Evolutionary conservation across 2,329 filamentous ascomycete species (phyloP).

Genomic region (Paecilomyces sp.): DNA sequence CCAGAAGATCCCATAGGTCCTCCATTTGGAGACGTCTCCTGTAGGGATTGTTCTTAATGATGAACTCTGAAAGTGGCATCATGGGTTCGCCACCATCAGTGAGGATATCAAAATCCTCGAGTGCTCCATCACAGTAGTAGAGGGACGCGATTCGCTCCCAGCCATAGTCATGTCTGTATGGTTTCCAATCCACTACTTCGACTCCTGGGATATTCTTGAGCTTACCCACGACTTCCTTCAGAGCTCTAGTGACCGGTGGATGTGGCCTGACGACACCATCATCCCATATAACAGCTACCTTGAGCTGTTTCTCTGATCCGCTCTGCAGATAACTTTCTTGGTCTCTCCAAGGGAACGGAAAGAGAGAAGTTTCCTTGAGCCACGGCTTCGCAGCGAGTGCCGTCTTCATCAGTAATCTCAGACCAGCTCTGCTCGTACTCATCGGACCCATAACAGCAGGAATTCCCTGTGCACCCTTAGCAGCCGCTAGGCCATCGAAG

Average conservation of each 20-base stretch:
- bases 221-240: conserved; percentile 35
- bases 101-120: conserved; percentile 46
- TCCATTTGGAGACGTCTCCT: conserved; percentile 34
- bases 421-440: conserved; percentile 44
- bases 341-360: conserved; percentile 47
- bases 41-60: conserved; percentile 49
- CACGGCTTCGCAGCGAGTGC: conserved; percentile 41
- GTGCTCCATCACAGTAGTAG: conserved; percentile 56
- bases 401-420: conserved; percentile 35
- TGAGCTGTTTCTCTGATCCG: conserved; percentile 33
- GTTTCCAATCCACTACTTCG: conserved; percentile 24
- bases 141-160: conserved; percentile 38
- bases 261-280: conserved; percentile 57
- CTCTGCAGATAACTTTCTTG: conserved; percentile 21
- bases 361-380: conserved; percentile 44
- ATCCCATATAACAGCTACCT: conserved; percentile 52
- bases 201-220: conserved; percentile 9
- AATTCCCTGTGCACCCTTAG: not conserved
- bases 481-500: conserved; percentile 28
- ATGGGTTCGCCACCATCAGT: conserved; percentile 51
- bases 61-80: conserved; percentile 52
- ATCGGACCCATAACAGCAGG: conserved; percentile 41
- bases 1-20: conserved; percentile 36
- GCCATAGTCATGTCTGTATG: conserved; percentile 43
- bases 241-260: conserved; percentile 53